Percentiles rank a stretch among this genome's conserved stretches.
Conservation (phyloP, 352 stramenopile genomes). For the Globisporangium splendens region DNA sequence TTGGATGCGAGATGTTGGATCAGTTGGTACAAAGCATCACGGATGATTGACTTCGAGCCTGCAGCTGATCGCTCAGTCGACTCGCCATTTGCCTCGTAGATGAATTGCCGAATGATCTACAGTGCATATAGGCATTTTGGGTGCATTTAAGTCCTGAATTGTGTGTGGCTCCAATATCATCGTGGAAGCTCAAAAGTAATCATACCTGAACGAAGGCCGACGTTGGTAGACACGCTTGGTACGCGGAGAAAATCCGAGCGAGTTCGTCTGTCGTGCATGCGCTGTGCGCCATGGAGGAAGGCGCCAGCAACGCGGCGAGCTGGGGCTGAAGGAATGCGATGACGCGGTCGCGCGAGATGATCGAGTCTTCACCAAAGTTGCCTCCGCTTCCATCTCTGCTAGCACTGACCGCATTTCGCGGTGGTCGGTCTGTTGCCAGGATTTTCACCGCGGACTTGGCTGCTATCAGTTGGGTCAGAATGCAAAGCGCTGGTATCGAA, state of each 20-base stretch:
- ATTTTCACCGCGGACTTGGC: neutral
- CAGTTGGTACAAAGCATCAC: constrained; percentile 10
- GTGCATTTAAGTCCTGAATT: neutral
- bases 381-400: neutral
- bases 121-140: neutral
- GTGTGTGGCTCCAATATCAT: neutral
- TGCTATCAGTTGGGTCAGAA: constrained; percentile 9
- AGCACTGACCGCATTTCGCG: neutral
- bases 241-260: constrained; percentile 14
- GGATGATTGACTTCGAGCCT: constrained; percentile 4
- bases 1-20: constrained; percentile 11
- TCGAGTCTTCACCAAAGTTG: neutral
- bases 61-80: neutral
- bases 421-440: neutral
- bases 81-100: constrained; percentile 10
- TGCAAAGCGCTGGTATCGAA: constrained; percentile 8
- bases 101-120: constrained; percentile 15
- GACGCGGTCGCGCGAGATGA: constrained; percentile 6
- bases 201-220: constrained; percentile 7
- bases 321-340: constrained; percentile 13
- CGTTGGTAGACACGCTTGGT: constrained; percentile 15
- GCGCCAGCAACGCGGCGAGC: constrained; percentile 3
- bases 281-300: neutral
- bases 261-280: neutral
- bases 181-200: neutral